Percentiles rank a stretch among this genome's conserved stretches.
phyloP scores from a whole-genome alignment of 2,329 filamentous ascomycete genomes.

The Paradendryphiella salina region DNA sequence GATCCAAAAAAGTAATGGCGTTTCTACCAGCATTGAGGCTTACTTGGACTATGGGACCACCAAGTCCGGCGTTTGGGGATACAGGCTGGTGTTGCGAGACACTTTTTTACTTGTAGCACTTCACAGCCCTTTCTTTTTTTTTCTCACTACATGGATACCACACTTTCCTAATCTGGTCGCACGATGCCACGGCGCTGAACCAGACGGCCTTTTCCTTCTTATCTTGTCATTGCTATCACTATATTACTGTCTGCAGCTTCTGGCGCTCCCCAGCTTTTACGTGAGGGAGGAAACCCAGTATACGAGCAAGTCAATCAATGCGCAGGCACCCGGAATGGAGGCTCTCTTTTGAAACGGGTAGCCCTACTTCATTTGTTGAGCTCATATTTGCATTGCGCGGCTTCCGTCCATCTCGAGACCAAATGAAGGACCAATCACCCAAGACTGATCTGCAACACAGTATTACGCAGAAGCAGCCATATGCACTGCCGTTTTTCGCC shows the following conservation, averaged over 20 bases:
- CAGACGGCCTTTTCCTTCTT: slow-evolving; percentile 18
- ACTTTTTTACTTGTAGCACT: slow-evolving; percentile 41
- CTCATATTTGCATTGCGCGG: slow-evolving; percentile 24
- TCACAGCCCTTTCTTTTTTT: slow-evolving; percentile 6
- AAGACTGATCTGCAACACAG: slow-evolving; percentile 41
- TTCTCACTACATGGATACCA: slow-evolving; percentile 27
- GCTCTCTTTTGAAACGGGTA: slow-evolving; percentile 26
- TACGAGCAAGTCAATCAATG: slow-evolving; percentile 46
- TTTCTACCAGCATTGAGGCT: slow-evolving; percentile 43
- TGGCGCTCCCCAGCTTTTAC: slow-evolving; percentile 27
- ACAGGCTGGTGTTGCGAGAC: slow-evolving; percentile 44
- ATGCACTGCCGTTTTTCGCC: slow-evolving; percentile 45
- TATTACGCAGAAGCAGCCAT: slow-evolving; percentile 27
- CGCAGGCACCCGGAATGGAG: slow-evolving; percentile 29
- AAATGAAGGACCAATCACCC: slow-evolving; percentile 35
- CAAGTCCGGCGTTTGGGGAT: slow-evolving; percentile 46
- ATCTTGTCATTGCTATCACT: slow-evolving; percentile 27
- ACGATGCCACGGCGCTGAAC: slow-evolving; percentile 21
- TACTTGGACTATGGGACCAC: slow-evolving; percentile 30
- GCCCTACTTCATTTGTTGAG: slow-evolving; percentile 26
- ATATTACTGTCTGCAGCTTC: slow-evolving; percentile 25
- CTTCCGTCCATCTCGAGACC: slow-evolving; percentile 17
- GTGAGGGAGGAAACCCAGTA: slow-evolving; percentile 33
- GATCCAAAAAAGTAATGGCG: slow-evolving; percentile 46
- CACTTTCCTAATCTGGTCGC: slow-evolving; percentile 26